A percentile compares a stretch with the other conserved stretches of the same genome.
Conservation (phyloP, 495 filamentous ascomycete species). For the Aspergillus baeticus region DNA sequence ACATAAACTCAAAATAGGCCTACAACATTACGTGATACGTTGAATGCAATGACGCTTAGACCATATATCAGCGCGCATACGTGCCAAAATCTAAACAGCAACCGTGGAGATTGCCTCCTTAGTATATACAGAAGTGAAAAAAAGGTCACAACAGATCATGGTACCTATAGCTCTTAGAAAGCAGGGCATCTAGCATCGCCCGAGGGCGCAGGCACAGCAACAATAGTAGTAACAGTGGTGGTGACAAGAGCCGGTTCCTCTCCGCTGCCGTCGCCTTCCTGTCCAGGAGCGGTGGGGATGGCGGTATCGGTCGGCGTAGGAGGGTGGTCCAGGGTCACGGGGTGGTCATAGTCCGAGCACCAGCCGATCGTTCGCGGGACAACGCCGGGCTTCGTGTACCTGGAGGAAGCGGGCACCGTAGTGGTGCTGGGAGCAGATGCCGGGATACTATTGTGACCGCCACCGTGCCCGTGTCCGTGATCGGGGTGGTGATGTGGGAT, state of each 20-base stretch:
- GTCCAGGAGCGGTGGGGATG: neutral
- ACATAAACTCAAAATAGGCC: too few species aligned
- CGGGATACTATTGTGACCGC: too few species aligned
- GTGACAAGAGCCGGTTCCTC: neutral
- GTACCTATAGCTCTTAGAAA: too few species aligned
- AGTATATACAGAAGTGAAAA: too few species aligned
- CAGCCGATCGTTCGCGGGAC: constrained; percentile 30
- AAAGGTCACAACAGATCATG: too few species aligned
- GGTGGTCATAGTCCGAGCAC: constrained; percentile 28
- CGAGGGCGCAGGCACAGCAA: neutral
- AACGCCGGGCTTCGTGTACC: constrained; percentile 22
- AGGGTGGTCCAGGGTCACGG: constrained; percentile 21
- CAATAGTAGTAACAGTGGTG: neutral
- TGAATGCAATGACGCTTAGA: too few species aligned
- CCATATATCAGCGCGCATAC: too few species aligned
- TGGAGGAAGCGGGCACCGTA: constrained; percentile 10
- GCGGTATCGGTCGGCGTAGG: constrained; percentile 14
- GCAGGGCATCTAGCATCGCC: neutral
- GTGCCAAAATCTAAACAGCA: too few species aligned
- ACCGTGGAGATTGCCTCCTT: too few species aligned
- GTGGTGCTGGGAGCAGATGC: neutral
- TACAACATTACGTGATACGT: too few species aligned
- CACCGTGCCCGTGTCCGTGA: too few species aligned
- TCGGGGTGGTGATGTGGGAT: constrained; percentile 10
- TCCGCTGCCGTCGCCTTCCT: neutral